Conservation (phyloP, 2,329 filamentous ascomycete species). For the Sporothrix globosa region DNA sequence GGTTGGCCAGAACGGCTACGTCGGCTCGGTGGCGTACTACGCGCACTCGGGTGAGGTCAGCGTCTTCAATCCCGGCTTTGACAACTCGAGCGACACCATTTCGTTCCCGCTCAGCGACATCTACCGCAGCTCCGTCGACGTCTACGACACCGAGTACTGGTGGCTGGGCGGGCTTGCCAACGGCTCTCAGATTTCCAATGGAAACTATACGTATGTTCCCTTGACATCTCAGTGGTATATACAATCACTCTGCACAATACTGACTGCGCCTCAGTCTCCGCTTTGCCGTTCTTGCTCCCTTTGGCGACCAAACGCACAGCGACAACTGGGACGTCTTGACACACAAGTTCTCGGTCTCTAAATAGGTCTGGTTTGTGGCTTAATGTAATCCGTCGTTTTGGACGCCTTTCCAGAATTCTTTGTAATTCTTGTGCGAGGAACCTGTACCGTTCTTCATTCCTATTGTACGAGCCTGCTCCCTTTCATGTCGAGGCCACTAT, state of each 20-base stretch:
- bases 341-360: conserved; percentile 14
- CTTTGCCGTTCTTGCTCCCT: conserved; percentile 27
- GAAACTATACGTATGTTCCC: conserved; percentile 39
- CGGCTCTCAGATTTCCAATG: conserved; percentile 44
- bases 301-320: conserved; percentile 19
- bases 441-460: too few species aligned
- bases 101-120: conserved; percentile 36
- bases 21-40: conserved; percentile 37
- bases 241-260: not conserved
- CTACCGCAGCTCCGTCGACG: conserved; percentile 35
- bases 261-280: conserved; percentile 1
- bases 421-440: not conserved
- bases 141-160: conserved; percentile 34
- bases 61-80: conserved; percentile 12
- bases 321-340: conserved; percentile 27
- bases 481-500: too few species aligned
- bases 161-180: conserved; percentile 36
- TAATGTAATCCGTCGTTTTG: not conserved
- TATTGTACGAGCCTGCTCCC: too few species aligned
- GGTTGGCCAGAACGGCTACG: conserved; percentile 36
- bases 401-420: not conserved
- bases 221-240: not conserved
- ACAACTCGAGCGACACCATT: conserved; percentile 31
- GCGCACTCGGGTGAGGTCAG: not conserved
- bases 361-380: not conserved